A percentile compares a stretch with the other conserved stretches of the same genome.
Conservation (phyloP, 805 yeast genomes). For the Saccharomycopsis lassenensis region DNA sequence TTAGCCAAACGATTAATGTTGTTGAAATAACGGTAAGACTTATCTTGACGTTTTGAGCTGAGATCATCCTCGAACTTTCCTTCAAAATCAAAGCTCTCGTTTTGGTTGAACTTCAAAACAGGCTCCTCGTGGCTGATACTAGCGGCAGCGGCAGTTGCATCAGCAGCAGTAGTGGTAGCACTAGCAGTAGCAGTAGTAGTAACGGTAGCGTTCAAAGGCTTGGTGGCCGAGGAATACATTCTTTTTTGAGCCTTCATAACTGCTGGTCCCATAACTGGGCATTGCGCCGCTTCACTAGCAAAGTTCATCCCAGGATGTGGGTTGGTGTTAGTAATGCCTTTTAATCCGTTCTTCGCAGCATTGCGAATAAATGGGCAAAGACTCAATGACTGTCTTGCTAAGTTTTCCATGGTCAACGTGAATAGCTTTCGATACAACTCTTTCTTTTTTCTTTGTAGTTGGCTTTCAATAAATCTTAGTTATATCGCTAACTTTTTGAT, state of each 20-base stretch:
- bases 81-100: conserved; percentile 60
- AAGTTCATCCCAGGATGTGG: conserved; percentile 28
- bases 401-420: conserved; percentile 60
- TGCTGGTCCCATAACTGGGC: conserved; percentile 91
- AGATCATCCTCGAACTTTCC: conserved; percentile 61
- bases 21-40: conserved; percentile 92
- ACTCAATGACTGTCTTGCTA: conserved; percentile 63
- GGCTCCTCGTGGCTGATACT: conserved; percentile 18
- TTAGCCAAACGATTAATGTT: conserved; percentile 92
- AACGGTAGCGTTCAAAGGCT: conserved; percentile 24
- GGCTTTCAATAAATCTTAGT: no score
- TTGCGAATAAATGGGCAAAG: conserved; percentile 74
- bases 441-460: no score
- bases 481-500: no score
- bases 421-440: no score
- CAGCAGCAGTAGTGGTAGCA: conserved; percentile 26
- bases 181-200: no score
- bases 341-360: conserved; percentile 47
- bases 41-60: conserved; percentile 67
- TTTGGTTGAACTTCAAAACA: conserved; percentile 24
- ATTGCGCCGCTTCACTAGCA: conserved; percentile 50
- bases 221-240: conserved; percentile 25
- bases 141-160: conserved; percentile 23
- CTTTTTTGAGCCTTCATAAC: conserved; percentile 26
- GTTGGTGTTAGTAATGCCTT: conserved; percentile 35